Conservation (phyloP, 352 stramenopile species). For the Phytophthora citrophthora region DNA sequence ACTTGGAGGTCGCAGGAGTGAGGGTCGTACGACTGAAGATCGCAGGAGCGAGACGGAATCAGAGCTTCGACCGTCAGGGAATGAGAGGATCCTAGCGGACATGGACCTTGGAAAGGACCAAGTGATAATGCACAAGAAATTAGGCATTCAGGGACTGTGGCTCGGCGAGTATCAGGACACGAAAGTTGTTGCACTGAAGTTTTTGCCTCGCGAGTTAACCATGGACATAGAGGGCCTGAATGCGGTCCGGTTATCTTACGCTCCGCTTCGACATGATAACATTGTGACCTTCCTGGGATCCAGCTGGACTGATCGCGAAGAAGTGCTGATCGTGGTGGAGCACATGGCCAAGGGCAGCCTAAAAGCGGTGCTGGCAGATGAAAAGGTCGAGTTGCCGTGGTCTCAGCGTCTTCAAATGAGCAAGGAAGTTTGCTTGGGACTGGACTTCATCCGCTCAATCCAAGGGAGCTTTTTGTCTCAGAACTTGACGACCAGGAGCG, state of each 20-base stretch:
- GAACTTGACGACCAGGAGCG: conserved; percentile 64
- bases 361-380: conserved; percentile 53
- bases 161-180: conserved; percentile 49
- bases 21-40: conserved; percentile 29
- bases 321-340: conserved; percentile 76
- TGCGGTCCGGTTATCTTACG: conserved; percentile 55
- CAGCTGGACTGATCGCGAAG: conserved; percentile 58
- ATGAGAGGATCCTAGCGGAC: conserved; percentile 41
- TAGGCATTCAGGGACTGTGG: conserved; percentile 61
- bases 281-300: conserved; percentile 73
- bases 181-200: conserved; percentile 63
- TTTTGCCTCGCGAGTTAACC: conserved; percentile 45
- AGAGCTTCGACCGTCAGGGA: conserved; percentile 3
- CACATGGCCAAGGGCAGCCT: conserved; percentile 79
- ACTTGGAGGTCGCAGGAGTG: conserved; percentile 17
- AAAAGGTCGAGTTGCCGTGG: conserved; percentile 63
- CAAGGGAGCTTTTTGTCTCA: conserved; percentile 43
- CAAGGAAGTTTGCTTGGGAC: conserved; percentile 50
- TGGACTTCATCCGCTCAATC: conserved; percentile 60
- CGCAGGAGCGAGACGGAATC: conserved; percentile 14
- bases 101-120: conserved; percentile 59
- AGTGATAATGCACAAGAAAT: conserved; percentile 55
- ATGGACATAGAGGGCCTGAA: conserved; percentile 54
- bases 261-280: conserved; percentile 69
- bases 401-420: conserved; percentile 55